Evolutionary conservation across 2,329 filamentous ascomycete genomes (phyloP).

Genomic region (Fonsecaea pedrosoi): DNA sequence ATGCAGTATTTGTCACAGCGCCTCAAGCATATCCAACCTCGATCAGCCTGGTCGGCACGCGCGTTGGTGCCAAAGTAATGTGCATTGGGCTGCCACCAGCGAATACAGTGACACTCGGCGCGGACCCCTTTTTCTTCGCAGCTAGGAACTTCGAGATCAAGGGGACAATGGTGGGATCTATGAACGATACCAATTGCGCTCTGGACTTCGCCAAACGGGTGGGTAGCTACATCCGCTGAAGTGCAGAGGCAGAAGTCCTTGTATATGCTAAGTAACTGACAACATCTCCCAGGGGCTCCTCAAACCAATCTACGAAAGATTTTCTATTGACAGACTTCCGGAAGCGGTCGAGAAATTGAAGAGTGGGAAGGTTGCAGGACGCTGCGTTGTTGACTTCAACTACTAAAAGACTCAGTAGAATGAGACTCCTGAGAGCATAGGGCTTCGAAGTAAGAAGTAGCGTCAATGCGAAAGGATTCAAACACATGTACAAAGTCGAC

Average conservation of each 20-base stretch:
- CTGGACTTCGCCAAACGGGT: conserved; percentile 28
- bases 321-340: conserved; percentile 54
- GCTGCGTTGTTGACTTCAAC: conserved; percentile 63
- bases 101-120: conserved; percentile 2
- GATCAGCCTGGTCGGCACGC: conserved; percentile 52
- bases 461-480: background rate
- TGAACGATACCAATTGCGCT: conserved; percentile 26
- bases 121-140: conserved; percentile 19
- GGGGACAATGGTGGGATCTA: conserved; percentile 35
- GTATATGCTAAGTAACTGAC: conserved; percentile 52
- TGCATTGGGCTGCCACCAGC: conserved; percentile 52
- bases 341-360: conserved; percentile 60
- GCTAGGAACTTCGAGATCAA: conserved; percentile 31
- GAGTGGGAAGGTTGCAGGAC: conserved; percentile 59
- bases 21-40: conserved; percentile 39
- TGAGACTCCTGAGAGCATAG: background rate
- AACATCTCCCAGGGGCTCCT: conserved; percentile 58
- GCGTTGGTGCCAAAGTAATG: conserved; percentile 60
- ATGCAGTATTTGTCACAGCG: conserved; percentile 32
- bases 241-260: conserved; percentile 36
- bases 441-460: background rate
- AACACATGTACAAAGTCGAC: too few relatives aligned
- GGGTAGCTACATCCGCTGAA: background rate
- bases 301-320: conserved; percentile 58
- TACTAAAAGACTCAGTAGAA: background rate